Evolutionary conservation across 2,329 filamentous ascomycete genomes (phyloP).

Genomic region (Diaporthe citriasiana): DNA sequence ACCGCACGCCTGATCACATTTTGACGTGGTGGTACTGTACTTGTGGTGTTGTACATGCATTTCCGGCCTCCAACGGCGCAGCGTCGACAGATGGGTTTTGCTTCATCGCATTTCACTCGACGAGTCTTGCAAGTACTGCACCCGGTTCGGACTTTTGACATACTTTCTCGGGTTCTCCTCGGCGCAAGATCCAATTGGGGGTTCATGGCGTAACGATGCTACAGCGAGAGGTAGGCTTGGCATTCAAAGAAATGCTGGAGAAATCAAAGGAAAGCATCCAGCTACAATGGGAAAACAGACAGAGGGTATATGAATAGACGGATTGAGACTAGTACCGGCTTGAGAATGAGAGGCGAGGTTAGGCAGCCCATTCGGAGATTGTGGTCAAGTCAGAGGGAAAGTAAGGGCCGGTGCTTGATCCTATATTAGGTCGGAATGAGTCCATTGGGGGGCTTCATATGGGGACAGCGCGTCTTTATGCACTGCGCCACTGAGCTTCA

Average conservation of each 20-base stretch:
- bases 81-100: conserved; percentile 14
- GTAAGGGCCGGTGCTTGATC: not conserved
- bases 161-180: conserved; percentile 25
- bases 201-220: not conserved
- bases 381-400: not conserved
- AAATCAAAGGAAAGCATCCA: not conserved
- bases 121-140: conserved; percentile 23
- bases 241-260: not conserved
- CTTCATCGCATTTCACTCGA: conserved; percentile 30
- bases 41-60: not conserved
- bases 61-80: not conserved
- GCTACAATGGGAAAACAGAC: too few relatives aligned
- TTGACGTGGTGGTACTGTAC: not conserved
- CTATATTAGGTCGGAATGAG: not conserved
- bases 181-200: not conserved
- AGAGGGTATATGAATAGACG: not conserved
- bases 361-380: not conserved
- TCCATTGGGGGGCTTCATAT: not conserved
- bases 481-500: not conserved
- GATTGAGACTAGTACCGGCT: not conserved
- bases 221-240: not conserved
- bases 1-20: not conserved
- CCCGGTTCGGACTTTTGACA: conserved; percentile 17
- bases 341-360: not conserved
- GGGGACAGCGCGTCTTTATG: not conserved